Conservation (phyloP, 805 yeast genomes). For the Starmerella potacharoeniae region DNA sequence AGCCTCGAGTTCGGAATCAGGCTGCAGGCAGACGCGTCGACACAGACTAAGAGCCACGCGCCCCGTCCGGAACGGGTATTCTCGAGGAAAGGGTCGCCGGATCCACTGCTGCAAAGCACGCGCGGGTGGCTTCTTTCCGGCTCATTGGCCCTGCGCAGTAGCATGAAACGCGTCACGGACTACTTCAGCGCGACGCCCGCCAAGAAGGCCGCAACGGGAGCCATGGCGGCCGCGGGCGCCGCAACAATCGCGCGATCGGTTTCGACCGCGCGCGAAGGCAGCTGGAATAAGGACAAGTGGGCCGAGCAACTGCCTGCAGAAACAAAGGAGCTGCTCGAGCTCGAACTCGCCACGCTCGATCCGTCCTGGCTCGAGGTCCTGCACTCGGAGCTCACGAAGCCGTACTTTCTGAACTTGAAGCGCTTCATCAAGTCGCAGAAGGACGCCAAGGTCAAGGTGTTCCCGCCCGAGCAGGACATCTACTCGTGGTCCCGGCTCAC, state of each 20-base stretch:
- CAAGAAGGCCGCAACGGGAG: neutral
- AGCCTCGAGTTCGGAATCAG: neutral
- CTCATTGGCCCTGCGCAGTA: neutral
- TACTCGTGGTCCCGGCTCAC: constrained; percentile 89
- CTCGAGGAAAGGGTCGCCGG: neutral
- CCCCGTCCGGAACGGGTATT: neutral
- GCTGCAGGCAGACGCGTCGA: neutral
- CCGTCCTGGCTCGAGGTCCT: constrained; percentile 67
- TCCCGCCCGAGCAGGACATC: constrained; percentile 66
- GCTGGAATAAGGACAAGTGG: constrained; percentile 41
- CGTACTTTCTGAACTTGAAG: constrained; percentile 70
- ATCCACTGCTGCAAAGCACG: too few relatives aligned
- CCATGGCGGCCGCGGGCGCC: neutral
- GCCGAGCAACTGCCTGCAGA: constrained; percentile 37
- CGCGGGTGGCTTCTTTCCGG: too few relatives aligned
- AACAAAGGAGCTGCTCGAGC: constrained; percentile 39
- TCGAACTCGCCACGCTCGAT: constrained; percentile 64
- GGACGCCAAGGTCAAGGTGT: constrained; percentile 40
- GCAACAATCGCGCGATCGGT: neutral
- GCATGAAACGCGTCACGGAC: constrained; percentile 18
- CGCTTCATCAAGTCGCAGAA: constrained; percentile 44
- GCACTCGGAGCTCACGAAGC: constrained; percentile 63
- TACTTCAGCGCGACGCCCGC: constrained; percentile 11
- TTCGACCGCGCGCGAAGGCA: neutral
- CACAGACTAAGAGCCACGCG: neutral